A percentile compares a stretch with the other conserved stretches of the same genome.
phyloP scores from a whole-genome alignment of 805 yeast species.

The Saturnispora mendoncae region DNA sequence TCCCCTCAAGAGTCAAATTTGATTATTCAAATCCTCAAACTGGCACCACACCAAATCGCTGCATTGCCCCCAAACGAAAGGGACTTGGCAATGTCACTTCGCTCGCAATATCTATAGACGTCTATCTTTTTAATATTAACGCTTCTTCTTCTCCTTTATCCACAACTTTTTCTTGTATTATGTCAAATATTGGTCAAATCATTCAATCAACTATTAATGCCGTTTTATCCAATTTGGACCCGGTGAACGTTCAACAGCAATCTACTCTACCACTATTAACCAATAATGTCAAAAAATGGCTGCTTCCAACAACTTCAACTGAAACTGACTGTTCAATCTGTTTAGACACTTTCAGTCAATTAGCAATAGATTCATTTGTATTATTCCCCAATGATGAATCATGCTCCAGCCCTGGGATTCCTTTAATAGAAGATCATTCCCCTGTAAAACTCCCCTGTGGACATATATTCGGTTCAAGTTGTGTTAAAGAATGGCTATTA shows the following conservation, averaged over 20 bases:
- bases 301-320: constrained; percentile 1
- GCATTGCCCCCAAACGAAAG: constrained; percentile 44
- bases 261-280: too few species aligned
- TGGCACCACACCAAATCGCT: constrained; percentile 42
- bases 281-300: too few species aligned
- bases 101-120: constrained; percentile 41
- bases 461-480: constrained; percentile 76
- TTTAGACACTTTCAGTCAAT: constrained; percentile 2
- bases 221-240: too few species aligned
- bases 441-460: constrained; percentile 77
- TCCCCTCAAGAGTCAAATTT: constrained; percentile 51
- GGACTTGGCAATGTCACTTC: constrained; percentile 45
- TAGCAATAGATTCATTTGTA: constrained; percentile 8
- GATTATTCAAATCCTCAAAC: constrained; percentile 43
- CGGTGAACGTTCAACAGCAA: too few species aligned
- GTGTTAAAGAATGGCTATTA: constrained; percentile 76
- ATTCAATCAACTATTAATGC: background rate
- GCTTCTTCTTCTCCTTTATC: background rate
- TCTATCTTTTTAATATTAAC: background rate
- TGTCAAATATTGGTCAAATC: background rate
- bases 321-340: constrained; percentile 3
- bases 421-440: constrained; percentile 27
- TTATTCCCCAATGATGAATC: constrained; percentile 9
- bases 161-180: background rate
- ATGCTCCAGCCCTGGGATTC: constrained; percentile 8